Evolutionary conservation across 2,329 filamentous ascomycete species (phyloP).

Genomic region (Penicillium glabrum): DNA sequence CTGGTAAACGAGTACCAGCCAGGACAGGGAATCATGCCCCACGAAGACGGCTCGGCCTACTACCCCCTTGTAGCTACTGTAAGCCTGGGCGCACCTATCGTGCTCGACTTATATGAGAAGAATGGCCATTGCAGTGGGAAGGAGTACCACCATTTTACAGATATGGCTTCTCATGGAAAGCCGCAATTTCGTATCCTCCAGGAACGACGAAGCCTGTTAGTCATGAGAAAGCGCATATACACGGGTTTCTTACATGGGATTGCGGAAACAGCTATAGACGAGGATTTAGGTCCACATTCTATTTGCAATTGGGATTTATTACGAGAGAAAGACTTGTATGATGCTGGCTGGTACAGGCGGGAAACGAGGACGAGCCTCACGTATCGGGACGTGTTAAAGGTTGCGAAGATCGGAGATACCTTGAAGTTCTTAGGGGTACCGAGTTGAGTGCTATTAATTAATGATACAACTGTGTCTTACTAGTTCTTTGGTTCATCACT

Average conservation of each 20-base stretch:
- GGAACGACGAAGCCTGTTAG: constrained; percentile 71
- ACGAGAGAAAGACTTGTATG: constrained; percentile 39
- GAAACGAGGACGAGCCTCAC: constrained; percentile 60
- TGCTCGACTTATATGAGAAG: constrained; percentile 72
- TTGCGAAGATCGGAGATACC: constrained; percentile 70
- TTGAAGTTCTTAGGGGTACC: constrained; percentile 52
- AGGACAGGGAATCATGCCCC: constrained; percentile 93
- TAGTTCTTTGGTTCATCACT: too few relatives aligned
- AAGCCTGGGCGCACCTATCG: constrained; percentile 74
- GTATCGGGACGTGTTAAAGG: constrained; percentile 81
- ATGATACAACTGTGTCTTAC: too few relatives aligned
- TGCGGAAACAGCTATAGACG: constrained; percentile 58
- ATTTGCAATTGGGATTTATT: constrained; percentile 61
- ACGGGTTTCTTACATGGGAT: constrained; percentile 62
- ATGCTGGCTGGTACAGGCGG: constrained; percentile 48
- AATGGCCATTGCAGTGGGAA: constrained; percentile 24
- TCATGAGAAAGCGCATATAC: constrained; percentile 58
- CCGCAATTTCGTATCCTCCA: constrained; percentile 67
- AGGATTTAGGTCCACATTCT: constrained; percentile 54
- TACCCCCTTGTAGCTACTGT: constrained; percentile 86
- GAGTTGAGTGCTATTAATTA: not conserved
- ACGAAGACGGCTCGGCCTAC: constrained; percentile 90
- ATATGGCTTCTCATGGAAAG: not conserved
- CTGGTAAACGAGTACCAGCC: constrained; percentile 89
- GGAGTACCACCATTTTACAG: not conserved